A percentile compares a stretch with the other conserved stretches of the same genome.
Conservation (phyloP, 2,329 filamentous ascomycete genomes). For the Elsinoe perseae region DNA sequence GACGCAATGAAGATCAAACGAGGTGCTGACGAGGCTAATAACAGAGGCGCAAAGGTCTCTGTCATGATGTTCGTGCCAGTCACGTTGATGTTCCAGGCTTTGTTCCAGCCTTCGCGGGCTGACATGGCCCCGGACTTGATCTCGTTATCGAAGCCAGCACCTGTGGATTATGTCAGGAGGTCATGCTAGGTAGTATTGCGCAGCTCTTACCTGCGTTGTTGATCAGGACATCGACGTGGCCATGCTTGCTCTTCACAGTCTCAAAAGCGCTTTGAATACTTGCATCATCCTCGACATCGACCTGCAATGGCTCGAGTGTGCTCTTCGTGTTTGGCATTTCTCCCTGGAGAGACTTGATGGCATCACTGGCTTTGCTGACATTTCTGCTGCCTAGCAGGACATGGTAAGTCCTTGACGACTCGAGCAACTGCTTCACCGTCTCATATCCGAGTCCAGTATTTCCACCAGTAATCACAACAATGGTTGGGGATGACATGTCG, state of each 20-base stretch:
- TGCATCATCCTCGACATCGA: conserved; percentile 48
- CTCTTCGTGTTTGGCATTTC: conserved; percentile 38
- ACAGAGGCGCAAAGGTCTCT: conserved; percentile 30
- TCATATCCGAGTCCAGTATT: conserved; percentile 53
- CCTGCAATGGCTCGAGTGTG: conserved; percentile 40
- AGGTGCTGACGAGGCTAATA: conserved; percentile 31
- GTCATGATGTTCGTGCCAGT: conserved; percentile 34
- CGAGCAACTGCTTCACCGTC: conserved; percentile 47
- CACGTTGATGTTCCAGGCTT: conserved; percentile 34
- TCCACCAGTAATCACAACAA: conserved; percentile 51
- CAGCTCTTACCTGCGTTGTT: conserved; percentile 48
- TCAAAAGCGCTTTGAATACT: conserved; percentile 44
- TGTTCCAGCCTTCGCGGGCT: conserved; percentile 33
- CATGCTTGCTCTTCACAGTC: conserved; percentile 36
- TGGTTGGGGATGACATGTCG: background rate
- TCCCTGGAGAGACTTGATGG: conserved; percentile 35
- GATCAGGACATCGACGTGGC: conserved; percentile 46
- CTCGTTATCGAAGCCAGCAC: conserved; percentile 39
- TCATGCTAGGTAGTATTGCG: background rate
- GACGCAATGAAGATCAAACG: conserved; percentile 35
- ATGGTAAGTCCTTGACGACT: conserved; percentile 44
- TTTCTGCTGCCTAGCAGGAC: conserved; percentile 51
- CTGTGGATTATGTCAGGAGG: conserved; percentile 23
- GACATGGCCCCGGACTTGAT: conserved; percentile 25
- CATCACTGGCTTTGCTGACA: conserved; percentile 44